A percentile compares a stretch with the other conserved stretches of the same genome.
These are phyloP conservation scores for Aspergillus kassunensis DNA, from an alignment of 495 filamentous ascomycete genomes.

Conservation along the genomic window DNA sequence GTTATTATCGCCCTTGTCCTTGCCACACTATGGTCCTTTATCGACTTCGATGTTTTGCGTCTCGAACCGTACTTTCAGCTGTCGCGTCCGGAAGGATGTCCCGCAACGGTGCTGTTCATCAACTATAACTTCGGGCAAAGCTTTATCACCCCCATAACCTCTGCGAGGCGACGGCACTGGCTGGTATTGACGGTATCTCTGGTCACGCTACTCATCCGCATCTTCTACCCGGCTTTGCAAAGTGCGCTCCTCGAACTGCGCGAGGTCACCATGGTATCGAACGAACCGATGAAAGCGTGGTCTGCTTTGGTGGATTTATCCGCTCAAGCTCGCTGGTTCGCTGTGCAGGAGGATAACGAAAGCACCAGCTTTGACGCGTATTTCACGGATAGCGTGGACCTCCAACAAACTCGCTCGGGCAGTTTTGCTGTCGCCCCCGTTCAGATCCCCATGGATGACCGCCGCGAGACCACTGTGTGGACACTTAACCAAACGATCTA, in stretches of 20 bases:
- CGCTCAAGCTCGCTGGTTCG: constrained; percentile 36
- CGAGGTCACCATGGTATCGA: constrained; percentile 22
- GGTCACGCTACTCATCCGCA: constrained; percentile 32
- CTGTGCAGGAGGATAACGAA: constrained; percentile 27
- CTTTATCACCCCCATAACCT: constrained; percentile 36
- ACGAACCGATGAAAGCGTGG: constrained; percentile 33
- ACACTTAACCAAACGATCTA: constrained; percentile 36
- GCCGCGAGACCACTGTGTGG: constrained; percentile 29
- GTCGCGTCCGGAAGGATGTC: constrained; percentile 32
- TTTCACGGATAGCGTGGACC: constrained; percentile 14
- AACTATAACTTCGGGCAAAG: constrained; percentile 45
- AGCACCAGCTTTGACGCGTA: constrained; percentile 24
- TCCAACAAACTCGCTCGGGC: constrained; percentile 28
- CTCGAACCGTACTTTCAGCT: constrained; percentile 42
- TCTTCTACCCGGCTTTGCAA: constrained; percentile 37
- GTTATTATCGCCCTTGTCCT: constrained; percentile 35
- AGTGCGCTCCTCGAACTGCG: constrained; percentile 36
- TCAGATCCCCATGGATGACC: constrained; percentile 26
- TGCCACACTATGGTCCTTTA: constrained; percentile 36
- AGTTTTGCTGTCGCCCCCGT: constrained; percentile 36
- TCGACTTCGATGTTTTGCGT: constrained; percentile 41
- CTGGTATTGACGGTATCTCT: constrained; percentile 33
- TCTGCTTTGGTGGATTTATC: constrained; percentile 27
- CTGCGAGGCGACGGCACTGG: constrained; percentile 36
- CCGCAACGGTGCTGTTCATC: constrained; percentile 37